These are phyloP conservation scores for Xylaria multiplex DNA, from an alignment of 2,329 filamentous ascomycete genomes.

Conservation along the genomic window DNA sequence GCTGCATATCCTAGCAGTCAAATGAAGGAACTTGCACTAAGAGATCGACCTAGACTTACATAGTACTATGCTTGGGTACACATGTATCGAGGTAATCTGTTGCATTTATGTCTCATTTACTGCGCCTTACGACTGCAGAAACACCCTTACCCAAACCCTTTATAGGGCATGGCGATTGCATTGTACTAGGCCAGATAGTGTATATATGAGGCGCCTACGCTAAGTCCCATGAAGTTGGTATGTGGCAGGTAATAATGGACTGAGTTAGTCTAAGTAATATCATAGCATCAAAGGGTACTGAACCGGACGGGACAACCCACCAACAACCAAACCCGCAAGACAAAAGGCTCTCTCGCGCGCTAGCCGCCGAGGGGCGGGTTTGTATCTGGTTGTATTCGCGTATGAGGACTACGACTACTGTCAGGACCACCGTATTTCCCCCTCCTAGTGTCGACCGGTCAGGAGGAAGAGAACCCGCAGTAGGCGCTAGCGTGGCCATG, in stretches of 20 bases:
- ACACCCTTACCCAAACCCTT: not conserved
- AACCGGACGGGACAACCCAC: constrained; percentile 5
- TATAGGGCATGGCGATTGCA: not conserved
- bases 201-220: too few species aligned
- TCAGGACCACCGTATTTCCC: not conserved
- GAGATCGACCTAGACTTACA: not conserved
- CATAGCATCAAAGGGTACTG: constrained; percentile 2
- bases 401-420: not conserved
- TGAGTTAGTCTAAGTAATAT: not conserved
- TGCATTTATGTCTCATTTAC: constrained; percentile 1
- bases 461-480: not conserved
- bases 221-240: constrained; percentile 22
- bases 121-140: constrained; percentile 20
- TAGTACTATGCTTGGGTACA: not conserved
- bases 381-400: constrained; percentile 5
- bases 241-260: constrained; percentile 10
- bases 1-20: not conserved
- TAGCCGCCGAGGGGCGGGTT: constrained; percentile 11
- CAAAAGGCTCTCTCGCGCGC: constrained; percentile 5
- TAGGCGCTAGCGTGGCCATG: constrained; percentile 2
- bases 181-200: not conserved
- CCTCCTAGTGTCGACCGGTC: constrained; percentile 9
- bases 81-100: not conserved
- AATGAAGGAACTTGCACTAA: not conserved
- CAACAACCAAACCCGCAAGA: not conserved